Evolutionary conservation across 139 green algal genomes (phyloP).

Genomic region (Chlorella sp.): DNA sequence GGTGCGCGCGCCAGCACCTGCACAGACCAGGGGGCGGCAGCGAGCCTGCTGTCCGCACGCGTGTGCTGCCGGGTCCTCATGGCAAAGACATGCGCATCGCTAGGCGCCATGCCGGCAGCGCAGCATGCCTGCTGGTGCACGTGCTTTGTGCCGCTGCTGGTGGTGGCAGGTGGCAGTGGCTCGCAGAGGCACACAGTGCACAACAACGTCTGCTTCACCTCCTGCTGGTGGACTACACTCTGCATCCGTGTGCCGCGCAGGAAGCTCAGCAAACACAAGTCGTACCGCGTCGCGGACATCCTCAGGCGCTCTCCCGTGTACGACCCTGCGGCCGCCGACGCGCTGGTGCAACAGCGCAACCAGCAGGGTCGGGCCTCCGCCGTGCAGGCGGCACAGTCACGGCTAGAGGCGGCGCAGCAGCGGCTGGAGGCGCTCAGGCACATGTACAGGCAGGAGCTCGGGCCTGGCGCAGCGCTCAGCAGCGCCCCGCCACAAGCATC

Average conservation of each 20-base stretch:
- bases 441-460: slow-evolving; percentile 19
- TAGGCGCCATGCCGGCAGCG: too few relatives aligned
- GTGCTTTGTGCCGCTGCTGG: not conserved
- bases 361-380: not conserved
- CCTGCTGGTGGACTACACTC: too few relatives aligned
- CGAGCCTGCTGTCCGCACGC: too few relatives aligned
- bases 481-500: too few relatives aligned
- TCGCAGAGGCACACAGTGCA: too few relatives aligned
- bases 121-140: too few relatives aligned
- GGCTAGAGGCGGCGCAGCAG: not conserved
- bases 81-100: too few relatives aligned
- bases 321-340: slow-evolving; percentile 7
- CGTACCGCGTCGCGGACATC: slow-evolving; percentile 33
- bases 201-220: too few relatives aligned
- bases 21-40: too few relatives aligned
- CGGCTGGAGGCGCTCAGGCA: slow-evolving; percentile 13
- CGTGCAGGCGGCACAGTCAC: slow-evolving; percentile 1
- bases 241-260: slow-evolving; percentile 11
- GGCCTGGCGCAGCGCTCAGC: not conserved
- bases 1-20: not conserved
- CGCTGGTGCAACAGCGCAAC: not conserved
- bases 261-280: slow-evolving; percentile 43
- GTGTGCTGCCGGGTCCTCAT: too few relatives aligned
- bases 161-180: too few relatives aligned
- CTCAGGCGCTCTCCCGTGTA: slow-evolving; percentile 27